phyloP scores from a whole-genome alignment of 1,284 basidiomycete genomes.

The Leccinum griseonigrum region DNA sequence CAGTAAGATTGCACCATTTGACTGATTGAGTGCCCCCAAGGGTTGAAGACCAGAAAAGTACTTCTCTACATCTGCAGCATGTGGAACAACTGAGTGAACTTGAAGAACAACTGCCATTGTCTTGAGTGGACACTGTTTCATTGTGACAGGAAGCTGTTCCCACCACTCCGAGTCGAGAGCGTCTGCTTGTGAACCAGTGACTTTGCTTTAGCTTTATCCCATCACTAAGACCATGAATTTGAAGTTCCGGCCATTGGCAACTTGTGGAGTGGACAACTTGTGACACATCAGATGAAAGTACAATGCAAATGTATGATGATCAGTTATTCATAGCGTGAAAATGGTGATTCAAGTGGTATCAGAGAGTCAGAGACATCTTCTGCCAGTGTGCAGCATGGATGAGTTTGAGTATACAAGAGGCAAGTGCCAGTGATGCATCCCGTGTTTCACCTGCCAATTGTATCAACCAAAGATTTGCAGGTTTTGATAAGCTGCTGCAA shows the following conservation, averaged over 20 bases:
- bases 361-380: not conserved
- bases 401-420: not conserved
- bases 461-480: not conserved
- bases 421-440: not conserved
- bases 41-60: not conserved
- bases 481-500: not conserved
- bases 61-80: not conserved
- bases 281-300: not conserved
- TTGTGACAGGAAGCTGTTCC: not conserved
- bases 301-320: not conserved
- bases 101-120: not conserved
- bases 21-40: conserved; percentile 4
- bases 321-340: not conserved
- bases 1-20: not conserved
- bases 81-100: not conserved
- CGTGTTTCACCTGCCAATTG: not conserved
- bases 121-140: not conserved
- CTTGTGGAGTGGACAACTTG: not conserved
- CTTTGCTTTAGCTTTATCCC: not conserved
- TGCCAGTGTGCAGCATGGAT: not conserved
- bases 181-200: not conserved
- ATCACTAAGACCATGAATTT: not conserved
- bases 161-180: not conserved
- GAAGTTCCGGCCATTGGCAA: not conserved
- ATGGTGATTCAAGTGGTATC: not conserved